Conservation (phyloP, 805 yeast genomes). For the Kluyveromyces wickerhamii region DNA sequence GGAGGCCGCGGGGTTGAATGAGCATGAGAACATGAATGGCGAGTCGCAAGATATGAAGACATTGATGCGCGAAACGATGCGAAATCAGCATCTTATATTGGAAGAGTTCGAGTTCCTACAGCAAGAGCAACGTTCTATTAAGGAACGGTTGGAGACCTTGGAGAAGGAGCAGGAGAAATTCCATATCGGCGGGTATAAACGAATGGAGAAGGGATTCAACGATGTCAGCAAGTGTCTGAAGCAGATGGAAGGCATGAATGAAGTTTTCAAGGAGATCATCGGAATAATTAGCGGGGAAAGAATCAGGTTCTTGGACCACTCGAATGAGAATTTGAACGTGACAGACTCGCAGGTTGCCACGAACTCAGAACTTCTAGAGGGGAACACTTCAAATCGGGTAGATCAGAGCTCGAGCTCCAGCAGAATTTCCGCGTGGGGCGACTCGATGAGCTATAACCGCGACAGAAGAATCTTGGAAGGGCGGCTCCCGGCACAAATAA, state of each 20-base stretch:
- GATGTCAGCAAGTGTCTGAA: conserved; percentile 13
- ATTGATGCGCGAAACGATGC: conserved; percentile 28
- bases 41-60: conserved; percentile 4
- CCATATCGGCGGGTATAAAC: conserved; percentile 12
- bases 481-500: not conserved
- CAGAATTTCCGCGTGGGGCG: conserved; percentile 1
- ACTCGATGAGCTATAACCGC: conserved; percentile 3
- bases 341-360: conserved; percentile 10
- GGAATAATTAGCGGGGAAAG: conserved; percentile 23
- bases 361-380: conserved; percentile 1
- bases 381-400: not conserved
- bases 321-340: conserved; percentile 14
- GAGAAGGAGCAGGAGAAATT: conserved; percentile 22
- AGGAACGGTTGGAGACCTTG: conserved; percentile 6
- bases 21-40: not conserved
- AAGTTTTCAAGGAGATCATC: conserved; percentile 21
- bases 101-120: conserved; percentile 10
- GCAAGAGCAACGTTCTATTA: conserved; percentile 3
- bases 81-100: conserved; percentile 21
- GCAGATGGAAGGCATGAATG: conserved; percentile 17
- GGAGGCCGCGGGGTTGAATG: not conserved
- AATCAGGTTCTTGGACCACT: conserved; percentile 17
- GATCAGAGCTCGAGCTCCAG: not conserved
- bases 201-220: conserved; percentile 15
- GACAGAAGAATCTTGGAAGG: conserved; percentile 5